Conservation (phyloP, 2,329 filamentous ascomycete species). For the Botrytis tulipae region DNA sequence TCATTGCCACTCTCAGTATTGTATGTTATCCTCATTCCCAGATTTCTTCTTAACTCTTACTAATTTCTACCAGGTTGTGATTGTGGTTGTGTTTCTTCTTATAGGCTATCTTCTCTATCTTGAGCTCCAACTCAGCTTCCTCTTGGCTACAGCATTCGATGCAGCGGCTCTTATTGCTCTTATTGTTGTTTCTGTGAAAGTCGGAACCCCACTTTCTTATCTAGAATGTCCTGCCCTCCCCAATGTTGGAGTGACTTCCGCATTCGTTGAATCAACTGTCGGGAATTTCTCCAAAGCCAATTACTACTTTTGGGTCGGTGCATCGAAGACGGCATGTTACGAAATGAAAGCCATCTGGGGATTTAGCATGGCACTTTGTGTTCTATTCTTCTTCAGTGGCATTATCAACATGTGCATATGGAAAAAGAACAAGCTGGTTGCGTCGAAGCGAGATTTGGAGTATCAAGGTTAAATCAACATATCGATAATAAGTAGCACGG, state of each 20-base stretch:
- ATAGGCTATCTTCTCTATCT: conserved; percentile 81
- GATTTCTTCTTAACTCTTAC: not conserved
- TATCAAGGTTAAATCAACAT: not conserved
- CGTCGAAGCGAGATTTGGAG: conserved; percentile 28
- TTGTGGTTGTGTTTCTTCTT: conserved; percentile 59
- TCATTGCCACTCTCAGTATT: conserved; percentile 76
- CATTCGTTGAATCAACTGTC: conserved; percentile 46
- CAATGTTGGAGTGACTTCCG: conserved; percentile 42
- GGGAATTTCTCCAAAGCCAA: conserved; percentile 45
- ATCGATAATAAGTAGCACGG: not conserved
- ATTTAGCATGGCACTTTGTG: conserved; percentile 73
- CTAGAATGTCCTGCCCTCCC: conserved; percentile 64
- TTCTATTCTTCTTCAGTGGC: conserved; percentile 64
- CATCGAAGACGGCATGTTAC: conserved; percentile 65
- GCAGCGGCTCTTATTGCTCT: conserved; percentile 69
- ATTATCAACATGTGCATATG: conserved; percentile 60
- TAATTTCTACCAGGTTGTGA: conserved; percentile 47
- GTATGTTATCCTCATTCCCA: conserved; percentile 53
- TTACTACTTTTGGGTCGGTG: conserved; percentile 51
- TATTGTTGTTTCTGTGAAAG: conserved; percentile 71
- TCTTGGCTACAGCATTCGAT: conserved; percentile 67
- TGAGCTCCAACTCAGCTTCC: conserved; percentile 72
- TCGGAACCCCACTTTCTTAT: conserved; percentile 78
- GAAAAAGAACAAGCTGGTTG: conserved; percentile 36
- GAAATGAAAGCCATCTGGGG: conserved; percentile 90